Percentiles rank a stretch among this genome's conserved stretches.
These are phyloP conservation scores for Metarhizium rileyi DNA, from an alignment of 2,329 filamentous ascomycete species.

Conservation along the genomic window DNA sequence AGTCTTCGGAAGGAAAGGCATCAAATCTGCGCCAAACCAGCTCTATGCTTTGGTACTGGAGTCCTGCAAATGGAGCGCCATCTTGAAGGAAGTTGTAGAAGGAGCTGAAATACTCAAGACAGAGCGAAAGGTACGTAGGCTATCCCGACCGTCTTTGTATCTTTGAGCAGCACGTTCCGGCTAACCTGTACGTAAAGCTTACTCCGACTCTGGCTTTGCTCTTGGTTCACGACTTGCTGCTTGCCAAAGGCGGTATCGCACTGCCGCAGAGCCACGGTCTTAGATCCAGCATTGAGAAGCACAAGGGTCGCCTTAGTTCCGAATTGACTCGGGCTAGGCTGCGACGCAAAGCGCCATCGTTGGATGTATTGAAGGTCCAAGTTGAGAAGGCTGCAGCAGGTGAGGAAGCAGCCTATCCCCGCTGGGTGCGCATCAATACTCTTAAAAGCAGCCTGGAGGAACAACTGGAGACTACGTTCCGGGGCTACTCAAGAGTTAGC, in stretches of 20 bases:
- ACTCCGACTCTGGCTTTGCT: conserved; percentile 72
- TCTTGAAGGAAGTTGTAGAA: conserved; percentile 87
- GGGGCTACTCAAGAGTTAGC: conserved; percentile 46
- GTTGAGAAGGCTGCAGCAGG: conserved; percentile 42
- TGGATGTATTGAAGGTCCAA: conserved; percentile 54
- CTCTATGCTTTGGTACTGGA: conserved; percentile 83
- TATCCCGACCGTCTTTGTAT: not conserved
- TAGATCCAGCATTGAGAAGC: conserved; percentile 62
- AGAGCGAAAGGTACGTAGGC: conserved; percentile 67
- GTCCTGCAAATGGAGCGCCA: conserved; percentile 78
- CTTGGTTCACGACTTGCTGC: conserved; percentile 75
- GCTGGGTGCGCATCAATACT: conserved; percentile 85
- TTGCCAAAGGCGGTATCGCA: conserved; percentile 73
- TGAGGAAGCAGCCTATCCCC: conserved; percentile 55
- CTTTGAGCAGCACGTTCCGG: not conserved
- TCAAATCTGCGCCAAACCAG: conserved; percentile 71
- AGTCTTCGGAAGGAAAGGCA: conserved; percentile 62
- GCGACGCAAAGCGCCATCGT: conserved; percentile 55
- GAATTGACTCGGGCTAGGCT: conserved; percentile 77
- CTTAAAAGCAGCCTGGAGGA: conserved; percentile 60
- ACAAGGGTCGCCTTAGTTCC: conserved; percentile 70
- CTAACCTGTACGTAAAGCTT: conserved; percentile 44
- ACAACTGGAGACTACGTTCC: conserved; percentile 68
- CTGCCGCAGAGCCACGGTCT: conserved; percentile 73
- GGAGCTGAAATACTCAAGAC: conserved; percentile 62